Conservation (phyloP, 129 eudicot species). For the Escallonia rubra region DNA sequence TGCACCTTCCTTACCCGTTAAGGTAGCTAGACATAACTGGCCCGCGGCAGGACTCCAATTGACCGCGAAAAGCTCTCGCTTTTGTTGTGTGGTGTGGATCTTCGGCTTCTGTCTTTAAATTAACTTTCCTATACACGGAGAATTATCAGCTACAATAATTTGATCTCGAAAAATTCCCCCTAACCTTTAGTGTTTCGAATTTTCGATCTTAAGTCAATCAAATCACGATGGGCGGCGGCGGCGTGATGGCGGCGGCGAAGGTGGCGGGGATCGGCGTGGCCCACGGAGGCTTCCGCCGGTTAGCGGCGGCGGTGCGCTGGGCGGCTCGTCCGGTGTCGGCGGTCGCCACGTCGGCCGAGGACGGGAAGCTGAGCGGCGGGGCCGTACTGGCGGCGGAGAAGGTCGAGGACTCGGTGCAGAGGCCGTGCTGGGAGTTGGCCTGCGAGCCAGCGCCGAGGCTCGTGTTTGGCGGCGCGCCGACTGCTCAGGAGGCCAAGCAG, state of each 20-base stretch:
- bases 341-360: constrained; percentile 24
- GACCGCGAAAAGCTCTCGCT: too few relatives aligned
- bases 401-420: constrained; percentile 11
- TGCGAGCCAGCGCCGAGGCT: constrained; percentile 47
- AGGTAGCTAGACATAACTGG: too few relatives aligned
- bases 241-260: constrained; percentile 62
- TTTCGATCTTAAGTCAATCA: background rate
- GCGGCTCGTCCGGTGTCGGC: constrained; percentile 29
- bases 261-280: constrained; percentile 45
- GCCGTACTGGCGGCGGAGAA: too few relatives aligned
- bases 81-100: too few relatives aligned
- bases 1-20: too few relatives aligned
- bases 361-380: background rate
- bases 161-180: background rate
- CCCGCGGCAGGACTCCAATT: too few relatives aligned
- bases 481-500: constrained; percentile 52
- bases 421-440: constrained; percentile 22
- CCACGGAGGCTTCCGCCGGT: constrained; percentile 19
- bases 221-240: constrained; percentile 72
- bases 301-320: constrained; percentile 30
- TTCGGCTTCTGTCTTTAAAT: too few relatives aligned
- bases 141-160: too few relatives aligned
- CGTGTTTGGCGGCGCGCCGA: constrained; percentile 61
- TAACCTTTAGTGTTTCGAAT: background rate
- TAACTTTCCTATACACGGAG: too few relatives aligned